Evolutionary conservation across 805 yeast genomes (phyloP).

Genomic region (Pichia scutulata): DNA sequence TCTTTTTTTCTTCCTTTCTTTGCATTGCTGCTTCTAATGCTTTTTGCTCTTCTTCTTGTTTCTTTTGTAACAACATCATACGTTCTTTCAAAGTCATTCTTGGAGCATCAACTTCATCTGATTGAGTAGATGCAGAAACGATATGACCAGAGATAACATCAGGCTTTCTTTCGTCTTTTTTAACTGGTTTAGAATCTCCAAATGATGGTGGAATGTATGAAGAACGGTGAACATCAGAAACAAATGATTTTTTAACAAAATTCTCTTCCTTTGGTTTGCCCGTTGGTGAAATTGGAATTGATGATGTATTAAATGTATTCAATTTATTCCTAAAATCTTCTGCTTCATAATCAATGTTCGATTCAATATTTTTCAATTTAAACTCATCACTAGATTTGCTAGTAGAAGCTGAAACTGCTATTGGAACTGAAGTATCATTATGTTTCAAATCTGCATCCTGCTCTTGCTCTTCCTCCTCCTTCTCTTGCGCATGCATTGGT

Average conservation of each 20-base stretch:
- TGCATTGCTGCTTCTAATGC: slow-evolving; percentile 58
- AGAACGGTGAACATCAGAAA: slow-evolving; percentile 49
- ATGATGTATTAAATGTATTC: slow-evolving; percentile 41
- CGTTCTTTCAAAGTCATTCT: slow-evolving; percentile 80
- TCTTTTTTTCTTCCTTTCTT: slow-evolving; percentile 42
- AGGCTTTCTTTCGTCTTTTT: slow-evolving; percentile 13
- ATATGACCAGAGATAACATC: slow-evolving; percentile 18
- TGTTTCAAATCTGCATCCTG: neutral
- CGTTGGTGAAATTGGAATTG: slow-evolving; percentile 34
- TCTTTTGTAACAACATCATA: slow-evolving; percentile 73
- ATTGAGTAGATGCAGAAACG: slow-evolving; percentile 20
- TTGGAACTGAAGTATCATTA: neutral
- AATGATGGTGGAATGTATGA: slow-evolving; percentile 46
- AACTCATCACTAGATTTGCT: neutral
- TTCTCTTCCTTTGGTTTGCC: slow-evolving; percentile 27
- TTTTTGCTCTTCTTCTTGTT: slow-evolving; percentile 66
- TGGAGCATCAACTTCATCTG: slow-evolving; percentile 51
- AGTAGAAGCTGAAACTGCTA: neutral
- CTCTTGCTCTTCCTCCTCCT: neutral
- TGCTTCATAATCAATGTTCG: slow-evolving; percentile 7
- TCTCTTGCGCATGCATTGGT: no score
- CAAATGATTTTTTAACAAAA: slow-evolving; percentile 47
- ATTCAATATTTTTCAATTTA: slow-evolving; percentile 2
- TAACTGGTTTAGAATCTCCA: slow-evolving; percentile 3
- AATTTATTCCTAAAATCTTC: slow-evolving; percentile 37